Base-by-base conservation (phyloP, 1,284 basidiomycete genomes). In the Malassezia restricta region DNA sequence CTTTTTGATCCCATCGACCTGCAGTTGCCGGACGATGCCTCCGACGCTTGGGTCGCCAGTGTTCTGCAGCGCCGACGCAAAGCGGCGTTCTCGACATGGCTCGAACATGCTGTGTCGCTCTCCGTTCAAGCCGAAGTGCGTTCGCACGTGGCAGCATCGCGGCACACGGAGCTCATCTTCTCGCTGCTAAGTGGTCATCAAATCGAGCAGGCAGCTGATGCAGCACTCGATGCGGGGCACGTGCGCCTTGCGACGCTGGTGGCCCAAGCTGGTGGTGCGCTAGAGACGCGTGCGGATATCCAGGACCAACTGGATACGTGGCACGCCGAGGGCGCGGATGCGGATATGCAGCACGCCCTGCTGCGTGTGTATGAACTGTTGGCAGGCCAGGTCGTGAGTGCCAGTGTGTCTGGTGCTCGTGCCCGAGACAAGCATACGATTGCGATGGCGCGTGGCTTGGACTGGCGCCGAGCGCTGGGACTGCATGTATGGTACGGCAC, bases 381-480 rank as follows among this genome's bases (percentile, higher is more conserved):
- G 3, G 83, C 85, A 15, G 94, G 94, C 9, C 79, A 85, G 53
- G 78, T 85, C 31, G 81, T 82, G 55, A 67, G 82, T 4, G 69
- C 69, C 12, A 77, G 71, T 76, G 83, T 62, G 74, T 77, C 55
- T 75, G 78, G 55, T 31, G 83, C 84, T 61, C 77, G 78, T 24
- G 80, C 80, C 63, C 73, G 78, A 1, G 83, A 86, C 8, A 39
- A 27, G 37, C 51, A 75, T 88, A 17, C 77, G 81, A 48, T 49
- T 4, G 35, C 49, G 17, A 78, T 94, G n/a, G 79, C 83, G n/a
- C 77, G 82, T 48, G 85, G 81, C 0, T 76, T 96, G 47, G 91
- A 94, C 73, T 98, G 94, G 94, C 92, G 92, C 74, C 82, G 90
- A 12, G 83, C 85, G 0, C 86, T 98, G 65, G 94, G 89, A 1